A percentile compares a stretch with the other conserved stretches of the same genome.
Conservation (phyloP, 768 basidiomycete species). For the Leccinum uliginosum region DNA sequence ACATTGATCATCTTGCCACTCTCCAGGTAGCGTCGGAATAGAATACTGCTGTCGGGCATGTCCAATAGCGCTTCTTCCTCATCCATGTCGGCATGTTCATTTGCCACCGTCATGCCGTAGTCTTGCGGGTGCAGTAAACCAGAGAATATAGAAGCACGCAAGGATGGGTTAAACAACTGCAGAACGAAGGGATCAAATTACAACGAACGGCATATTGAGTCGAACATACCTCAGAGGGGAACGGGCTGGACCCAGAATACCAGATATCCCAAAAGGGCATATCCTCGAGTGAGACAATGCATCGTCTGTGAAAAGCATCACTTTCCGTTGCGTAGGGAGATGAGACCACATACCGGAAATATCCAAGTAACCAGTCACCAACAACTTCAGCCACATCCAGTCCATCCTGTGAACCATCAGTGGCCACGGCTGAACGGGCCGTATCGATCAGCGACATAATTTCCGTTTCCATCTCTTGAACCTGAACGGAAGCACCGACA, state of each 20-base stretch:
- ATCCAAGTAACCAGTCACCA: conserved; percentile 48
- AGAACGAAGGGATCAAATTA: conserved; percentile 1
- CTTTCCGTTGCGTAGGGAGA: background rate
- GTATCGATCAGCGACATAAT: conserved; percentile 22
- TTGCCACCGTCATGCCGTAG: conserved; percentile 27
- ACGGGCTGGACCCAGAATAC: conserved; percentile 63
- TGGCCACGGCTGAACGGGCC: conserved; percentile 18
- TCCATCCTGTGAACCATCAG: conserved; percentile 13
- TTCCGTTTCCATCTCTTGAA: conserved; percentile 34
- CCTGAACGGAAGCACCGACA: conserved; percentile 26
- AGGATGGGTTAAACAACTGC: conserved; percentile 67
- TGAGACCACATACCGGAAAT: conserved; percentile 41
- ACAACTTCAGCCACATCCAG: conserved; percentile 27
- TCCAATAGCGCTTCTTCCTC: conserved; percentile 40
- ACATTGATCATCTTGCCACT: conserved; percentile 81
- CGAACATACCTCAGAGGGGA: conserved; percentile 58
- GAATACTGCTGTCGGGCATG: conserved; percentile 70
- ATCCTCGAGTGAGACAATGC: conserved; percentile 46
- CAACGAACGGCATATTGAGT: background rate
- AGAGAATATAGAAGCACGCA: conserved; percentile 55
- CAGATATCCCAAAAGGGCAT: conserved; percentile 63
- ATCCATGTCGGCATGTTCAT: conserved; percentile 15
- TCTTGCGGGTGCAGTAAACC: conserved; percentile 59
- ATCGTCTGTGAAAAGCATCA: conserved; percentile 32
- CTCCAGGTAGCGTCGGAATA: conserved; percentile 73